Base-by-base conservation (phyloP, 1,139 yeast genomes). In the Taphrina flavorubra region DNA sequence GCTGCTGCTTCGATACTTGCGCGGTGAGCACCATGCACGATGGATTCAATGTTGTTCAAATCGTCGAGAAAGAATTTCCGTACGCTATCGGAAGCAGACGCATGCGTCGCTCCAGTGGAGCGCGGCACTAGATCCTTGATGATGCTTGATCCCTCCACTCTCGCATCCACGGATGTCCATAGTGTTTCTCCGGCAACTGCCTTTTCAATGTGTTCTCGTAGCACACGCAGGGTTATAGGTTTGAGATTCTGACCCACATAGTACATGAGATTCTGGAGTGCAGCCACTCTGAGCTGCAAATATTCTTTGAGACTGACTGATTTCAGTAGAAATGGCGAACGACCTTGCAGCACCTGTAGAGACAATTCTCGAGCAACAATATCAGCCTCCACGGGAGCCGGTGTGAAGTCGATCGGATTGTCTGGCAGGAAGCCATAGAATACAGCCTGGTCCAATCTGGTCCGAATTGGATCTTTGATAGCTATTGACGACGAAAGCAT, bases 381-480 rank as follows among this genome's bases (percentile, higher is more conserved):
- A 25, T 68, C 73, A 16, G 61, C 14, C 14, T 64, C 64, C 3
- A 47, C 18, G 6, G 56, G 68, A 20, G 64, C 63, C 20, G 67
- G 65, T 39, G 37, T 25, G 76, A 90, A 91, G 56, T 86, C 85
- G 37, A 92, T 75, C 70, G 85, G 89, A 63, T 79, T 85, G 74
- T 66, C 74, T 42, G 47, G 60, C 18, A 71, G 55, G n/a, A 36
- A 81, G 0, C 84, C 81, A 73, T 82, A 88, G 74, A 86, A 88
- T 0, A 92, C 85, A 0, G 91, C 96, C 77, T 92, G 97, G 74
- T 89, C 95, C 37, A 92, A 84, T 61, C 68, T 73, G 58, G 69
- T 70, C 56, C 69, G 70, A 37, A 59, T 64, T 18, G 73, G 72
- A 8, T 73, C 72, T 2, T 65, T 71, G n/a, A 68, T 51, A 49